Conservation (phyloP, 2,329 filamentous ascomycete species). For the Pestalotiopsis sp. region DNA sequence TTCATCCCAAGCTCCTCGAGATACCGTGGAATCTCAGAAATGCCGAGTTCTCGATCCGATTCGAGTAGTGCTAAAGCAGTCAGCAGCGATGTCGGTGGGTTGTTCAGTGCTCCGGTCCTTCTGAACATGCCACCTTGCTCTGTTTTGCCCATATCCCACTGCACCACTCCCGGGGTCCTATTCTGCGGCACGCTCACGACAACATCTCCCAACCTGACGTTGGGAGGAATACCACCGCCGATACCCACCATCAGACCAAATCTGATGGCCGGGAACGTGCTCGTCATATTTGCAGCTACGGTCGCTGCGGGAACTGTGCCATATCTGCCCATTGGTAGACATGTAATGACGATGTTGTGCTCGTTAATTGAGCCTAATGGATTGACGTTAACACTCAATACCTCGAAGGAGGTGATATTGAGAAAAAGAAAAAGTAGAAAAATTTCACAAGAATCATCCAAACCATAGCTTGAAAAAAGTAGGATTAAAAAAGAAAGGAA, state of each 20-base stretch:
- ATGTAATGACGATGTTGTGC: constrained; percentile 6
- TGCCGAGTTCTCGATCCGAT: constrained; percentile 15
- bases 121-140: constrained; percentile 17
- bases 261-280: background rate
- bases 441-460: too few relatives aligned
- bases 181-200: constrained; percentile 24
- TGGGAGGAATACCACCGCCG: background rate
- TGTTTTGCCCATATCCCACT: constrained; percentile 28
- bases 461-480: too few relatives aligned
- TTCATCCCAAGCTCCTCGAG: constrained; percentile 17
- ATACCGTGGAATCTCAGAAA: constrained; percentile 22
- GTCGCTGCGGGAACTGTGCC: background rate
- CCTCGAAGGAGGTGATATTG: too few relatives aligned
- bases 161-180: constrained; percentile 23
- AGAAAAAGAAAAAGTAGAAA: too few relatives aligned
- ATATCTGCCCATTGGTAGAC: background rate
- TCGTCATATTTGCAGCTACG: background rate
- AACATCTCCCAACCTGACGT: constrained; percentile 26
- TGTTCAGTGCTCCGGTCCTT: constrained; percentile 22
- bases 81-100: constrained; percentile 23
- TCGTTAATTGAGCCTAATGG: background rate
- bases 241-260: background rate
- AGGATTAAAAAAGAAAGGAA: too few relatives aligned
- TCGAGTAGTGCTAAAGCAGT: constrained; percentile 9
- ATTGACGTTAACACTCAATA: background rate